Evolutionary conservation across 441 rosid genomes (phyloP).

Genomic region (Brassica balearica): DNA sequence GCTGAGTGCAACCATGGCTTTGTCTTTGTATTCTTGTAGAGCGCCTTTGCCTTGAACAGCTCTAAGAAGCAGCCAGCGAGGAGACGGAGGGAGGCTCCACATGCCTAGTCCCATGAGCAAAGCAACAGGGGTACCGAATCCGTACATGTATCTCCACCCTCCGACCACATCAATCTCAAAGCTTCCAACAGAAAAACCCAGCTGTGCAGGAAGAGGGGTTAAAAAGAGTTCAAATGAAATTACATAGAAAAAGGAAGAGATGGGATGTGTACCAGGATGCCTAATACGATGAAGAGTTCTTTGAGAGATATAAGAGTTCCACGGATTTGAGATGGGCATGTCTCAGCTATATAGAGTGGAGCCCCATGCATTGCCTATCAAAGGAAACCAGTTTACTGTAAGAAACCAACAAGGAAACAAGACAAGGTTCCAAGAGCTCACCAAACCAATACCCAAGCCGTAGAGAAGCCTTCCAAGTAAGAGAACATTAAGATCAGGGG

Average conservation of each 20-base stretch:
- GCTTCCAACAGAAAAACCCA: constrained; percentile 92
- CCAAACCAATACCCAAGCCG: constrained; percentile 94
- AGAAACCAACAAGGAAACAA: constrained; percentile 21
- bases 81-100: constrained; percentile 95
- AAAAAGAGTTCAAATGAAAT: not conserved
- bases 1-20: constrained; percentile 75
- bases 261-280: constrained; percentile 75
- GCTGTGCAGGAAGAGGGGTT: constrained; percentile 48
- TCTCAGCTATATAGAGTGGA: constrained; percentile 97
- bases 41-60: constrained; percentile 84
- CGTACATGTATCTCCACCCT: constrained; percentile 98
- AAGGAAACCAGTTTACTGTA: constrained; percentile 26
- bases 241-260: constrained; percentile 16
- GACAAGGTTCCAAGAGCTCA: constrained; percentile 46
- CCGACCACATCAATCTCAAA: constrained; percentile 79
- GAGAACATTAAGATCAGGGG: constrained; percentile 76
- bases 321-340: constrained; percentile 96
- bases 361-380: constrained; percentile 98
- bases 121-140: constrained; percentile 71
- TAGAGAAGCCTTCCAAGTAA: constrained; percentile 84
- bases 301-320: constrained; percentile 94
- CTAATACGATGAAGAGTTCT: constrained; percentile 91
- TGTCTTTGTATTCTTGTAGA: constrained; percentile 77
- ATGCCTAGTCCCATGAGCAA: constrained; percentile 85
- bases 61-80: constrained; percentile 96